A percentile compares a stretch with the other conserved stretches of the same genome.
phyloP scores from a whole-genome alignment of 164 flowering plant species.

The Euptelea pleiosperma region DNA sequence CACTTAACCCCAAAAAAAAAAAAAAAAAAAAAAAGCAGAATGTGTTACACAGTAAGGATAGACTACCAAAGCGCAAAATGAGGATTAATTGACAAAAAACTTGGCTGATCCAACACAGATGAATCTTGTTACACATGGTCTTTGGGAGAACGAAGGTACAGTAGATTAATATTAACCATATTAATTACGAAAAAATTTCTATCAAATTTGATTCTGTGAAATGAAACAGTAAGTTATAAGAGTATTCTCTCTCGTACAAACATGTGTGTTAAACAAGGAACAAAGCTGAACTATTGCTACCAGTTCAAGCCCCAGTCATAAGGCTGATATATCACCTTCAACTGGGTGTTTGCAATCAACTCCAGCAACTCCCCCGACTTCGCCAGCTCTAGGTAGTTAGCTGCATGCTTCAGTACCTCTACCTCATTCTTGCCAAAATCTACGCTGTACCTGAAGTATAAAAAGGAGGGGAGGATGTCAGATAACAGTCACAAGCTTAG shows the following conservation, averaged over 20 bases:
- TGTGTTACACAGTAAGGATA: no score
- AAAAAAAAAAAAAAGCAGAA: no score
- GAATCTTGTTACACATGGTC: no score
- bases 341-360: slow-evolving; percentile 45
- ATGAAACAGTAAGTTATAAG: background rate
- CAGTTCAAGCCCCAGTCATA: slow-evolving; percentile 76
- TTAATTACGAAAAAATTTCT: no score
- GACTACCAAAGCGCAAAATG: no score
- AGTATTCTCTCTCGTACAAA: background rate
- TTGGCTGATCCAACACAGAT: no score
- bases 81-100: no score
- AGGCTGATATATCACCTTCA: slow-evolving; percentile 72
- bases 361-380: slow-evolving; percentile 58
- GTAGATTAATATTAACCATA: no score
- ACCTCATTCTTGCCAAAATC: slow-evolving; percentile 79
- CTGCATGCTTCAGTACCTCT: slow-evolving; percentile 76
- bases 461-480: background rate
- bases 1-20: no score
- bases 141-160: no score
- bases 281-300: slow-evolving; percentile 19
- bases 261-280: background rate
- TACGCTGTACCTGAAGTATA: slow-evolving; percentile 52
- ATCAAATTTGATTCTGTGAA: no score
- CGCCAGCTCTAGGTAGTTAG: slow-evolving; percentile 64
- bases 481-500: background rate